Base-by-base conservation (phyloP, 441 rosid species). In the Hypseocharis bilobata region DNA sequence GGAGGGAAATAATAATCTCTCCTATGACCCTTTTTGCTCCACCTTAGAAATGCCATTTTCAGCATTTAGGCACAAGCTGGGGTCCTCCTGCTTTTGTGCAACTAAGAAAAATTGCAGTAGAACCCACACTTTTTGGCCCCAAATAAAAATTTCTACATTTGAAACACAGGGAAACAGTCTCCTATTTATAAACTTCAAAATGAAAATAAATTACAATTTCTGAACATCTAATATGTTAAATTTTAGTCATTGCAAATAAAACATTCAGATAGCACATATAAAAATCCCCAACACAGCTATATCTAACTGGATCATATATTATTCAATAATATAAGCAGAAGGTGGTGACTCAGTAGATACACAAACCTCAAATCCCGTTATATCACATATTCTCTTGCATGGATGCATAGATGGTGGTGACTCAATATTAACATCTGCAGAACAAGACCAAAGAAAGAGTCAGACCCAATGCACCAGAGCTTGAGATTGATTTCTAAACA, bases 331-430 rank as follows among this genome's bases (percentile, higher is more conserved):
- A n/a, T 22, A 52, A 28, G 3, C 38, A 32, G 38, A 34, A 34
- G 11, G 11, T 6, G 10, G 40, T 6, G 10, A 34, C 40, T 14
- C 20, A 55, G 17, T 2, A 56, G 26, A 60, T 34, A 28, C 54
- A 58, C 70, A 44, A 72, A 82, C 95, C 96, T 86, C 88, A 62
- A 45, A 90, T 65, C 96, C 96, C 19, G 98, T 87, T 22, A 91
- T 78, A 71, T 91, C 98, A 66, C 98, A 91, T 42, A 91, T 84
- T 75, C 79, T 84, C 88, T 77, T 84, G 78, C 87, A 63, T 0
- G 97, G 96, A 74, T 83, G 88, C 78, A 84, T 80, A 4, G 96
- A 81, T 17, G 96, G 96, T 32, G 95, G 92, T 13, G 96, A 84
- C 73, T 91, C 96, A 54, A 89, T 87, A 73, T 81, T 87, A 54